Conservation (phyloP, 2,329 filamentous ascomycete species). For the Fusarium mexicanum region DNA sequence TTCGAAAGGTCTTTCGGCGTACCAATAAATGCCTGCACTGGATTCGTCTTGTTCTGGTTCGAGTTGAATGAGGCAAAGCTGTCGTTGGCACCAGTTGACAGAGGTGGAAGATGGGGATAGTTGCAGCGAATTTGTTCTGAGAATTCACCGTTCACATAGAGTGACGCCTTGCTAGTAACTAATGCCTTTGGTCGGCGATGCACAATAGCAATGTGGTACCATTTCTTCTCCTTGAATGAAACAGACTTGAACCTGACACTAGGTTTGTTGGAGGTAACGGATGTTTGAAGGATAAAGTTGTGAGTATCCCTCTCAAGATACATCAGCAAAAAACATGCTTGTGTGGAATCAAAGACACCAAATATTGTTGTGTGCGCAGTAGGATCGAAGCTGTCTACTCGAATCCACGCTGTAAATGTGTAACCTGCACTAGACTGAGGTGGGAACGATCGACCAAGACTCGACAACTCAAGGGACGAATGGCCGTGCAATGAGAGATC, state of each 20-base stretch:
- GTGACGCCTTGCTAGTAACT: slow-evolving; percentile 79
- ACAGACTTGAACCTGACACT: slow-evolving; percentile 93
- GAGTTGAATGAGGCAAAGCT: slow-evolving; percentile 77
- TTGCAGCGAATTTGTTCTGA: slow-evolving; percentile 89
- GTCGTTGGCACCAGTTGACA: slow-evolving; percentile 69
- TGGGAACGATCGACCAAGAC: slow-evolving; percentile 86
- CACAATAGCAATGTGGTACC: slow-evolving; percentile 94
- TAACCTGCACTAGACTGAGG: slow-evolving; percentile 84
- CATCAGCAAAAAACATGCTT: slow-evolving; percentile 92
- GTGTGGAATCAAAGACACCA: slow-evolving; percentile 89
- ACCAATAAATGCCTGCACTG: slow-evolving; percentile 91
- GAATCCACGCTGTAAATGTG: slow-evolving; percentile 89
- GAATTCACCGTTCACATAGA: slow-evolving; percentile 95
- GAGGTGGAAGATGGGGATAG: slow-evolving; percentile 81
- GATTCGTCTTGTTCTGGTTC: slow-evolving; percentile 64
- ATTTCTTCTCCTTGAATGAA: slow-evolving; percentile 77
- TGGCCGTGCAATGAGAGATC: slow-evolving; percentile 89
- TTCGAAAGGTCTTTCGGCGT: slow-evolving; percentile 89
- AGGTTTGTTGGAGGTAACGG: slow-evolving; percentile 83
- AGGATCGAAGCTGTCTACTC: slow-evolving; percentile 86
- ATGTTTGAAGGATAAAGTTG: slow-evolving; percentile 96
- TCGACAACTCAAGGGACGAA: slow-evolving; percentile 88
- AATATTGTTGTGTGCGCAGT: slow-evolving; percentile 93
- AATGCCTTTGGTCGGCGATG: slow-evolving; percentile 83
- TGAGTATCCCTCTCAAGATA: slow-evolving; percentile 94